These are phyloP conservation scores for Backusella australiensis DNA, from an alignment of 192 early-diverging fungal genomes.

Conservation along the genomic window DNA sequence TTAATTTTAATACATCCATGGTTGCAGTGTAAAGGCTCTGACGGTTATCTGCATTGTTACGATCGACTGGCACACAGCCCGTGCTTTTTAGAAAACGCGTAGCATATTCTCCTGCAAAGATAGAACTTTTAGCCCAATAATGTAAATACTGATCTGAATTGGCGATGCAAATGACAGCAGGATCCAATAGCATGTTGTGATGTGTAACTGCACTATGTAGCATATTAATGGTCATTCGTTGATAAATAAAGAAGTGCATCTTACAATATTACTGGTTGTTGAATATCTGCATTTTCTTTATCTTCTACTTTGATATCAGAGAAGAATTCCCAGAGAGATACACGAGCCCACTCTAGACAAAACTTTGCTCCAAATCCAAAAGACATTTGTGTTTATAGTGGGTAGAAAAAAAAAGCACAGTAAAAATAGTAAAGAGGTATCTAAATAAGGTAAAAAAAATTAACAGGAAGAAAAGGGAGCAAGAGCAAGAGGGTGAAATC, in stretches of 20 bases:
- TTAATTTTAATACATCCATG: conserved; percentile 35
- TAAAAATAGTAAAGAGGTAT: background rate
- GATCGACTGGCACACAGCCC: conserved; percentile 49
- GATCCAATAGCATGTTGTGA: conserved; percentile 52
- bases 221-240: background rate
- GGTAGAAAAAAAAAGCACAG: background rate
- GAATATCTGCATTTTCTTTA: conserved; percentile 33
- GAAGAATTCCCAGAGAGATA: conserved; percentile 37
- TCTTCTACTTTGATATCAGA: conserved; percentile 34
- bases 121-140: conserved; percentile 50
- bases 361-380: conserved; percentile 38
- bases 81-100: conserved; percentile 27
- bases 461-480: background rate
- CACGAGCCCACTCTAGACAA: conserved; percentile 27
- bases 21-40: conserved; percentile 37
- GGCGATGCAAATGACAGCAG: conserved; percentile 35
- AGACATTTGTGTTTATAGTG: conserved; percentile 25
- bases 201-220: conserved; percentile 34
- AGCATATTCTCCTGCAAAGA: conserved; percentile 37
- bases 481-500: background rate
- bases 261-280: conserved; percentile 42
- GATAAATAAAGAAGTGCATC: conserved; percentile 1
- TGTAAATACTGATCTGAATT: conserved; percentile 44
- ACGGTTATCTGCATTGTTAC: conserved; percentile 36
- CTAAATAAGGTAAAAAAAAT: background rate